Evolutionary conservation across 345 rosid genomes (phyloP), one percentile per base, ranked within the genome.

Genomic region (Citrus trifoliata): DNA sequence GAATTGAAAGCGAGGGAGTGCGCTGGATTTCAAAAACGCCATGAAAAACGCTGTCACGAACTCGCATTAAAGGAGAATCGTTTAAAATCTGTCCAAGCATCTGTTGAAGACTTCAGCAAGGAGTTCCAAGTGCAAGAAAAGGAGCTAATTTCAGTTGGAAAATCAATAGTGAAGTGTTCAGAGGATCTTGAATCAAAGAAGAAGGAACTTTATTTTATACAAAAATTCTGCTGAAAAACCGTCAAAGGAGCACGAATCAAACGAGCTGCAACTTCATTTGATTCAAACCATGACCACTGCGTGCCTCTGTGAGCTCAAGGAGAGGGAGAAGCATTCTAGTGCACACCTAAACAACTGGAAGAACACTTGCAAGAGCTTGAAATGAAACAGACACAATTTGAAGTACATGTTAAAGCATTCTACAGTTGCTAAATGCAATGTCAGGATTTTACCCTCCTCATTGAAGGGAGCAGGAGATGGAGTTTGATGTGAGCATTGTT

Each of bases 341-440:
- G 48, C 73, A 2, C 24, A 55, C 3, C 40, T 67, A 37, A 53
- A 13, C 69, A 64, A 28, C 35, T 80, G 60, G 81, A 64, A 46
- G 77, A 77, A 33, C 65, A 33, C 53, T 70, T 42, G 21, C 56
- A 75, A 21, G 75, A 70, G 24, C 62, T 71, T 67, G 42, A 16
- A 48, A 33, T 30, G 24, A 66, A 78, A 61, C 55, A 68, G 55
- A 21, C 7, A 22, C 67, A 69, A 58, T 73, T 42, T 46, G 79
- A 64, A n/a, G 77, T 37, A 70, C 32, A 25, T 30, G 22, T 32
- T 22, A 82, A 51, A 67, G 83, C 86, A 32, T 32, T 21, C 76
- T 92, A 85, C 88, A 84, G 73, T 61, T 88, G 28, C 74, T 92
- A 66, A 90, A 86, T 84, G 86, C 90, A 48, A 78, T 92, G 76